Conservation (phyloP, 495 filamentous ascomycete species). For the Aspergillus nidulans region DNA sequence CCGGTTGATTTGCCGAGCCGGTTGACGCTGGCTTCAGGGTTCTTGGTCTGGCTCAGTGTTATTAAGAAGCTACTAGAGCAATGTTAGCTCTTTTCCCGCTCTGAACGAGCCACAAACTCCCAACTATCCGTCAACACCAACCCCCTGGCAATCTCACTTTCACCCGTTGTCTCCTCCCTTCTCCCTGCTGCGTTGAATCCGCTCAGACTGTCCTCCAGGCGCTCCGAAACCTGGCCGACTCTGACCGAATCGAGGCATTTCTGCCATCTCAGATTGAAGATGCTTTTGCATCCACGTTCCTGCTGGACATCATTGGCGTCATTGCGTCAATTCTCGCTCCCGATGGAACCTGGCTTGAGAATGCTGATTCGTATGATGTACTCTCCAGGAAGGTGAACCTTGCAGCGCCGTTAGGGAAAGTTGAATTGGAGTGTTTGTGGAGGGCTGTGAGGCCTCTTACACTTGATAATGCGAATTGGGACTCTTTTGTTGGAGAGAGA, state of each 20-base stretch:
- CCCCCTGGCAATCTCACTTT: neutral
- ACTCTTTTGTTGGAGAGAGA: neutral
- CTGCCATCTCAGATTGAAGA: constrained; percentile 32
- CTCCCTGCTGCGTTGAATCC: constrained; percentile 29
- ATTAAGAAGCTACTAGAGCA: neutral
- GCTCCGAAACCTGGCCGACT: constrained; percentile 25
- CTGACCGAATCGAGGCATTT: constrained; percentile 23
- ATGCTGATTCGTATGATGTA: constrained; percentile 18
- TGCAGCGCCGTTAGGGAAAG: constrained; percentile 23
- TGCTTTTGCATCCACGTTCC: constrained; percentile 30
- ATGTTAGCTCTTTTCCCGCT: neutral
- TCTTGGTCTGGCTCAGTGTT: neutral
- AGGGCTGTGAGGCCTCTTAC: constrained; percentile 27
- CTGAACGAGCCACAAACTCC: neutral
- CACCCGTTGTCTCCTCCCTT: constrained; percentile 23
- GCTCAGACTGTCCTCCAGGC: constrained; percentile 32
- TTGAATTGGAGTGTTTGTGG: constrained; percentile 25
- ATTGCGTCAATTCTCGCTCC: constrained; percentile 24
- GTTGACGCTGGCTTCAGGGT: neutral
- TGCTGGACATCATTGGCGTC: constrained; percentile 26
- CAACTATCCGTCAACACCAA: neutral
- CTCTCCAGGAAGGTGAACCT: constrained; percentile 25
- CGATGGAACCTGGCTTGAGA: constrained; percentile 24
- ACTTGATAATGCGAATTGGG: constrained; percentile 1
- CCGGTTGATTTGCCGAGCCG: neutral